Evolutionary conservation across 805 yeast genomes (phyloP).

Genomic region (Yamadazyma nakazawae): DNA sequence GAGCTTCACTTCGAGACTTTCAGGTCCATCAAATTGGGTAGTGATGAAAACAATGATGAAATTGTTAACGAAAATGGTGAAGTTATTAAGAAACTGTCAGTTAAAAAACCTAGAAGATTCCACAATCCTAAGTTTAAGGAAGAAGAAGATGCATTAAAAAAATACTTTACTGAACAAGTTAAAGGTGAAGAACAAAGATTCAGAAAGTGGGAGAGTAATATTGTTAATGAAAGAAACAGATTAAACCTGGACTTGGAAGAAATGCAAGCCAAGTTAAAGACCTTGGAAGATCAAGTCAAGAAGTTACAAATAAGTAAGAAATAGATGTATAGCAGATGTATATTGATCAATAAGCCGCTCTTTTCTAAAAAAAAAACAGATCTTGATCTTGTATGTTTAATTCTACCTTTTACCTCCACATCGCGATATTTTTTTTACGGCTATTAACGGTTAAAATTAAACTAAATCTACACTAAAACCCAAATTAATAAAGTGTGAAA

Average conservation of each 20-base stretch:
- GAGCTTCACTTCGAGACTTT: constrained; percentile 79
- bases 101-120: constrained; percentile 52
- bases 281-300: constrained; percentile 73
- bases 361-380: neutral
- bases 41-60: constrained; percentile 31
- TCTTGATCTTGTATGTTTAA: neutral
- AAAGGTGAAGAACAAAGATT: constrained; percentile 96
- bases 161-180: constrained; percentile 92
- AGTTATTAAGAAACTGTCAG: constrained; percentile 23
- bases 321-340: constrained; percentile 1
- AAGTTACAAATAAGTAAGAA: constrained; percentile 43
- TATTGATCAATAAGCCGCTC: neutral
- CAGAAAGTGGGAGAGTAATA: constrained; percentile 97
- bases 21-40: constrained; percentile 66
- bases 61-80: constrained; percentile 29
- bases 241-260: constrained; percentile 91
- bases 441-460: neutral
- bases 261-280: constrained; percentile 72
- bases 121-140: constrained; percentile 91
- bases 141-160: constrained; percentile 91
- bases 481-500: no score
- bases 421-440: neutral
- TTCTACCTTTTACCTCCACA: neutral
- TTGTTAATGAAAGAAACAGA: constrained; percentile 91
- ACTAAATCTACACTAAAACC: neutral